These are phyloP conservation scores for Martensiomyces pterosporus DNA, from an alignment of 192 early-diverging fungal genomes.

Conservation along the genomic window DNA sequence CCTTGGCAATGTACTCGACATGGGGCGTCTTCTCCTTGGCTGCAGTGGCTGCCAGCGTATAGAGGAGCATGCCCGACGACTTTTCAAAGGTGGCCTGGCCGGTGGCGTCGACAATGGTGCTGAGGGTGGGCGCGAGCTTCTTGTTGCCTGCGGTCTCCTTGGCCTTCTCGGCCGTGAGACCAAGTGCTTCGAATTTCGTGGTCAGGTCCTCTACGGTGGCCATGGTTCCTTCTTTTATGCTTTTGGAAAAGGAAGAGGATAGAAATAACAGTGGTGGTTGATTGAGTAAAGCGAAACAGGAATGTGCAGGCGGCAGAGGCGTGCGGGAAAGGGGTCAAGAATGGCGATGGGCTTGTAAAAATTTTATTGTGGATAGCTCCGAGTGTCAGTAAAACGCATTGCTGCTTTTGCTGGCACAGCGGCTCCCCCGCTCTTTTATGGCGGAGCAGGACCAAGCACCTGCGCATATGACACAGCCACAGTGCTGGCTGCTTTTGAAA, in stretches of 20 bases:
- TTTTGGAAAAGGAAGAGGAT: constrained; percentile 1
- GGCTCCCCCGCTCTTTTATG: too few species aligned
- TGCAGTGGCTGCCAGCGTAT: constrained; percentile 82
- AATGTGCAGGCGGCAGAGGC: too few species aligned
- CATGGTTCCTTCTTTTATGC: too few species aligned
- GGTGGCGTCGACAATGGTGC: constrained; percentile 66
- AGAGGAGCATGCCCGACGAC: constrained; percentile 76
- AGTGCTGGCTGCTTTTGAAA: too few species aligned
- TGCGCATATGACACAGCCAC: too few species aligned
- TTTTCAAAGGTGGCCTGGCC: constrained; percentile 59
- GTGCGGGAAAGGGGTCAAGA: too few species aligned
- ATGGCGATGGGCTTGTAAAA: too few species aligned
- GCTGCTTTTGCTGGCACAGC: too few species aligned
- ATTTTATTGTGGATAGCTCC: too few species aligned
- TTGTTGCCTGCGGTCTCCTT: constrained; percentile 95
- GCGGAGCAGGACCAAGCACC: too few species aligned
- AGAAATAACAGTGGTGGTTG: constrained; percentile 8
- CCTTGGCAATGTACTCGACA: constrained; percentile 73
- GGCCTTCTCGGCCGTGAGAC: constrained; percentile 86
- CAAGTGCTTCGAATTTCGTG: constrained; percentile 77
- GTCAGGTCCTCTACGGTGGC: constrained; percentile 46
- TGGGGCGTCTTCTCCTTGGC: constrained; percentile 69
- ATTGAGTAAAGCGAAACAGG: too few species aligned
- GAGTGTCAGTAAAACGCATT: too few species aligned
- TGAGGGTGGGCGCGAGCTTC: constrained; percentile 80